Evolutionary conservation across 2,329 filamentous ascomycete species (phyloP), one percentile per base, ranked within the genome.

Genomic region (Calonectria hongkongensis): DNA sequence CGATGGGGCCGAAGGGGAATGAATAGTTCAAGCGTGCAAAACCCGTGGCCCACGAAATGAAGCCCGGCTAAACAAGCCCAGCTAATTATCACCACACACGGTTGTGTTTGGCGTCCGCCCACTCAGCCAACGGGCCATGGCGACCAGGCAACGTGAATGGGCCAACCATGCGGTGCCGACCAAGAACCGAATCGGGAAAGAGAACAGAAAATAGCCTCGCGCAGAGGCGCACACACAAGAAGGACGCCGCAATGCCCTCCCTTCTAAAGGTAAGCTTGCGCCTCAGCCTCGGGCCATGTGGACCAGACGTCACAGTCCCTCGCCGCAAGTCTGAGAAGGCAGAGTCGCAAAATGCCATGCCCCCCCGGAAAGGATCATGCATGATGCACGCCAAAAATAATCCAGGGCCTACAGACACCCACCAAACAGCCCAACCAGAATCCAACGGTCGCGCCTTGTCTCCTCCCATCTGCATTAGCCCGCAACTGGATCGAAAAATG

Each of bases 1-100:
- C 15, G 67, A 69, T 63, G 45, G 66, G 56, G 33, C 47, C 68
- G 28, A 36, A 39, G n/a, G 69, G 54, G 25, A 36, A 41, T 45
- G n/a, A 51, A 71, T 64, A 47, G 56, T 71, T 71, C 69, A 36
- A 63, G 56, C 54, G 25, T 30, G 30, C 66, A 68, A 58, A 58
- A 41, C 56, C 39, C 47, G 12, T 54, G 64, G 64, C 47, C 64
- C 33, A 71, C 74, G 77, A 79, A 79, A 79, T 79, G 77, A 79
- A 76, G 69, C 60, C 66, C 71, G 75, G 71, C 69, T 76, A 76
- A 33, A 33, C 30, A 33, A 77, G 75, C 68, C 66, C 71, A 67
- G 33, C 63, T 64, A 62, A 54, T 63, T 67, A 58, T 48, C 69
- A 50, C 54, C 39, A 62, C 36, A 54, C 50, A 39, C 54, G 33